Evolutionary conservation across 2,329 filamentous ascomycete species (phyloP).

Genomic region (Exophiala phaeomuriformis): DNA sequence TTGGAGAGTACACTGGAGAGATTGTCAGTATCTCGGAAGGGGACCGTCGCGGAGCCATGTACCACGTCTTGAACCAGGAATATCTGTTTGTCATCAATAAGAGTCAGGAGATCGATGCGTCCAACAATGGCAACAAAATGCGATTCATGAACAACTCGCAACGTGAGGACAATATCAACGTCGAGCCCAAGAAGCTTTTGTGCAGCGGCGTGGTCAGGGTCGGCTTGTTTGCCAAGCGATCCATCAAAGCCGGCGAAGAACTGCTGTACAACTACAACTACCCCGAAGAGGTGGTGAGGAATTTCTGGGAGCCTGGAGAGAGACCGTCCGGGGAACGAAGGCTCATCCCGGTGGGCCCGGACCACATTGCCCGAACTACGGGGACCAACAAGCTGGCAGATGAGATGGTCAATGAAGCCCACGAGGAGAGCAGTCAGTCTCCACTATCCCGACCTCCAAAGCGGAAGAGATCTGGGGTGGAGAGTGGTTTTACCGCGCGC

Average conservation of each 20-base stretch:
- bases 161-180: conserved; percentile 48
- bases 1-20: conserved; percentile 76
- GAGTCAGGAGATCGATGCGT: conserved; percentile 58
- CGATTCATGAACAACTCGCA: conserved; percentile 76
- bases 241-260: conserved; percentile 66
- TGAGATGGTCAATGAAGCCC: not conserved
- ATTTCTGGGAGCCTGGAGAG: conserved; percentile 28
- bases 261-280: conserved; percentile 76
- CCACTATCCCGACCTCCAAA: conserved; percentile 4
- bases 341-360: conserved; percentile 8
- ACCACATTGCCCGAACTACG: conserved; percentile 10
- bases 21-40: conserved; percentile 64
- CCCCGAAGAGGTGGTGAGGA: conserved; percentile 18
- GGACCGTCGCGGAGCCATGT: conserved; percentile 56
- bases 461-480: conserved; percentile 9
- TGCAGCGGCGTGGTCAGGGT: conserved; percentile 72
- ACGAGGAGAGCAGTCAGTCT: conserved; percentile 8
- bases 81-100: conserved; percentile 50
- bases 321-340: conserved; percentile 8
- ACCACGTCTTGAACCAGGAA: conserved; percentile 34
- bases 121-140: conserved; percentile 69
- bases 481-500: not conserved
- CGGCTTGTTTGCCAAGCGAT: conserved; percentile 60
- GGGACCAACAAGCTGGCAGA: conserved; percentile 7
- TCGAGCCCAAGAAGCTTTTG: conserved; percentile 60